Conservation (phyloP, 495 filamentous ascomycete genomes). For the Astrothelium macrocarpum region DNA sequence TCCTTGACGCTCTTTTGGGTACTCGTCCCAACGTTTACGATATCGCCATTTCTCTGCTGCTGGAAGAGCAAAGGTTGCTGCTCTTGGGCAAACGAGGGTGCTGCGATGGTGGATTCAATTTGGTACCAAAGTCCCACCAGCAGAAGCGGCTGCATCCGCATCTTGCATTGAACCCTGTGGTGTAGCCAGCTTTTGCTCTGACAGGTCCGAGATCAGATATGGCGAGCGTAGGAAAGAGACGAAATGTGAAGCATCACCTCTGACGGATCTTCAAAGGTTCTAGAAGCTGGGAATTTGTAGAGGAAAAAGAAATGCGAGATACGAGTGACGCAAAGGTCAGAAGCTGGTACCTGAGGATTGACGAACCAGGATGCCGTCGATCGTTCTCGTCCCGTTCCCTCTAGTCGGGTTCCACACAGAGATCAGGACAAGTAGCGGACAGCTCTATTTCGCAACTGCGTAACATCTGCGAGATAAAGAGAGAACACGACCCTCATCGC, state of each 20-base stretch:
- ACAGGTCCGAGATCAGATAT: neutral
- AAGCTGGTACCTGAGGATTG: neutral
- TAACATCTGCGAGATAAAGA: no score
- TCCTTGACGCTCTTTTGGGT: constrained; percentile 24
- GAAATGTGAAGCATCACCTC: neutral
- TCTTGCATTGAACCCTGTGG: neutral
- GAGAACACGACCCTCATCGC: no score
- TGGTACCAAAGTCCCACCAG: neutral
- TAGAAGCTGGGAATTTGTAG: neutral
- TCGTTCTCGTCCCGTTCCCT: constrained; percentile 1
- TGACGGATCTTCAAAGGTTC: neutral
- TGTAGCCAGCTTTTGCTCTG: neutral
- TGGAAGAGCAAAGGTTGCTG: neutral
- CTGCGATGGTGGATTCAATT: neutral
- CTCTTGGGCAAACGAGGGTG: neutral
- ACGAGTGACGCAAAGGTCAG: neutral
- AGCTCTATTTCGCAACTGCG: no score
- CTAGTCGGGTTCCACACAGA: neutral
- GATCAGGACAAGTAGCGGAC: neutral
- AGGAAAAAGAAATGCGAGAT: neutral
- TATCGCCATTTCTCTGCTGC: neutral
- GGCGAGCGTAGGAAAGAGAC: neutral
- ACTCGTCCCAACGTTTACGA: neutral
- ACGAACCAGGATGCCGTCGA: neutral
- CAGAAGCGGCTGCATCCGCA: neutral